Base-by-base conservation (phyloP, 106 monocot species). In the Allium fistulosum region DNA sequence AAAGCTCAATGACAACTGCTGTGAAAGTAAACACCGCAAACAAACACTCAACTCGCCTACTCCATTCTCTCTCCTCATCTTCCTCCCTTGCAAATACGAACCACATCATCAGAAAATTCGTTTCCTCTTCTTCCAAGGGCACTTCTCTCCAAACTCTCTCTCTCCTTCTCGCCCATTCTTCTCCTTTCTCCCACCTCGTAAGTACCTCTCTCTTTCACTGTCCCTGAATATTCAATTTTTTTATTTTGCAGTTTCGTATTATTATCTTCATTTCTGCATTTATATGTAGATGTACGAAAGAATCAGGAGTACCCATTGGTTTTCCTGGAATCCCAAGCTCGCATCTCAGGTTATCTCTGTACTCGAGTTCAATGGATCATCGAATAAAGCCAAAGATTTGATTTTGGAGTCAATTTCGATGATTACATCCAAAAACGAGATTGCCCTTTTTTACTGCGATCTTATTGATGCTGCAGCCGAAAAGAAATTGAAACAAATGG, bases 71-170 rank as follows among this genome's bases (percentile, higher is more conserved):
- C 65, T 37, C 75, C 69, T 76, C 72, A 65, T 74, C 82, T 46
- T 47, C 53, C 65, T 77, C 79, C 18, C 17, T 83, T 27, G 53
- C 81, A 69, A 45, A 78, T 53, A 68, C 80, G 17, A 76, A 77
- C 71, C 85, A 77, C 77, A 66, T 84, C 61, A 66, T 85, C 63
- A 74, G 77, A 37, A 80, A 82, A 69, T 88, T 86, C 80, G 71
- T 96, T 51, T 59, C 80, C 65, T 75, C 78, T 28, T 81, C 81
- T 49, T 83, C 96, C 66, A 88, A 86, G 72, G 16, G 83, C 61
- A 66, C 85, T 74, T 66, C 83, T 26, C 82, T 91, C 78, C 59
- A 76, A 66, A 61, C 96, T 37, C 88, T 96, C 74, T 82, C 91
- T 57, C 63, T 59, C 46, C 82, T 96, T 69, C 75, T 91, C 77